These are phyloP conservation scores for Vitis hybrid DNA, from an alignment of 177 flowering plant species.

Conservation along the genomic window DNA sequence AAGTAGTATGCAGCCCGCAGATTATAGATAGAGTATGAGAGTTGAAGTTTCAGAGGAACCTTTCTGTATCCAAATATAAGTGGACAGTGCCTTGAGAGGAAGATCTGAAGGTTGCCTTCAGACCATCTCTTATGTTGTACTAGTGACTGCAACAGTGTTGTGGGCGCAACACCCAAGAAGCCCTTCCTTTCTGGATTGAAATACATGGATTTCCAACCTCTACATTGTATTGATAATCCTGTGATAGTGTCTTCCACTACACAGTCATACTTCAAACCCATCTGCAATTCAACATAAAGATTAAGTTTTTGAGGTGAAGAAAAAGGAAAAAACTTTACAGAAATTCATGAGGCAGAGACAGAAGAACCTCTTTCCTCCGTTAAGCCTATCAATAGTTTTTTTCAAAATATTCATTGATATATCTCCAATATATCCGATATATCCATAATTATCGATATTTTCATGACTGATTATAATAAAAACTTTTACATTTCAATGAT, in stretches of 20 bases:
- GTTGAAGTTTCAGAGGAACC: constrained; percentile 33
- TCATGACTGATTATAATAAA: no score
- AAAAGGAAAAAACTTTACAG: no score
- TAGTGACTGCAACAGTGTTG: constrained; percentile 25
- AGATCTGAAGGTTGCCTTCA: constrained; percentile 29
- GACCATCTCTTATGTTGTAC: constrained; percentile 43
- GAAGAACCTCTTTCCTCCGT: no score
- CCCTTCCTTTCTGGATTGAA: constrained; percentile 24
- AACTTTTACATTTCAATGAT: no score
- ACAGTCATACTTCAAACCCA: constrained; percentile 42
- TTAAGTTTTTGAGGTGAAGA: no score
- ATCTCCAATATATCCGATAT: no score
- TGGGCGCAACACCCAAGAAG: constrained; percentile 37
- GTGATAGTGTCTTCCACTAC: constrained; percentile 40
- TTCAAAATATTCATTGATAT: no score
- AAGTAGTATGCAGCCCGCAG: constrained; percentile 45
- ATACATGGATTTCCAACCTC: constrained; percentile 35
- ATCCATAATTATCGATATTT: no score
- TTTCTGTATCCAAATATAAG: constrained; percentile 21
- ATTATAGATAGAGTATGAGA: constrained; percentile 33
- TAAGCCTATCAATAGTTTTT: no score
- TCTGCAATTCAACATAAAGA: constrained; percentile 20
- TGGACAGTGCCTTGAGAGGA: constrained; percentile 29
- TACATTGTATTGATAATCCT: constrained; percentile 15
- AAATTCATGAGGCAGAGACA: no score